Percentiles rank a stretch among this genome's conserved stretches.
These are phyloP conservation scores for Macrophomina pseudophaseolina DNA, from an alignment of 2,329 filamentous ascomycete genomes.

Conservation along the genomic window DNA sequence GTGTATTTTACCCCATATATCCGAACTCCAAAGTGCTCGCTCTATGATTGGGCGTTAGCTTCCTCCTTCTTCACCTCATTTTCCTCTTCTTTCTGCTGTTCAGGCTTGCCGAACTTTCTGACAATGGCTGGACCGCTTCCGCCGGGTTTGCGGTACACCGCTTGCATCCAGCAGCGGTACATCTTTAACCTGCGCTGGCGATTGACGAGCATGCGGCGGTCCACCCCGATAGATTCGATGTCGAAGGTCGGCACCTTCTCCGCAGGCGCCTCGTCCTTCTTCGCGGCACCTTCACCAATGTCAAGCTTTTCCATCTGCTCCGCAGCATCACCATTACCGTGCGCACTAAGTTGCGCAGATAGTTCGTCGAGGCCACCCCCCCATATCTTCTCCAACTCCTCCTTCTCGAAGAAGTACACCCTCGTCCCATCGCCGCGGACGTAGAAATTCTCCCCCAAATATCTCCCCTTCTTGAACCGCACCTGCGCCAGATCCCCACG, in stretches of 20 bases:
- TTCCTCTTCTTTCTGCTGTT: neutral
- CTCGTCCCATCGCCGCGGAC: constrained; percentile 92
- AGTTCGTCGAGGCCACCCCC: constrained; percentile 45
- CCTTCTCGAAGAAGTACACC: constrained; percentile 95
- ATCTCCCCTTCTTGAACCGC: constrained; percentile 92
- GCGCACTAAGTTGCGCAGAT: neutral
- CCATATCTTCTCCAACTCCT: constrained; percentile 84
- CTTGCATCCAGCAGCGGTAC: constrained; percentile 97
- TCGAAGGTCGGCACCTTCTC: constrained; percentile 58
- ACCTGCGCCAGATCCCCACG: constrained; percentile 95
- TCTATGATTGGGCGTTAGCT: neutral
- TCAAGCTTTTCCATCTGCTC: constrained; percentile 31
- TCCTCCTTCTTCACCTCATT: neutral
- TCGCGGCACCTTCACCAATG: constrained; percentile 11
- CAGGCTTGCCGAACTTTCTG: neutral
- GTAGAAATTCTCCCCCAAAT: constrained; percentile 96
- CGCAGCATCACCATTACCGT: constrained; percentile 30
- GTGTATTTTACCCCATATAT: neutral
- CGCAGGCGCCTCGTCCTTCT: constrained; percentile 19
- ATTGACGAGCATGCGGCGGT: constrained; percentile 90
- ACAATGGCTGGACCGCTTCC: constrained; percentile 1
- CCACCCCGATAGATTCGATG: constrained; percentile 78
- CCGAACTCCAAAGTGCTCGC: neutral
- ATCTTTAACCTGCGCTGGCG: constrained; percentile 90
- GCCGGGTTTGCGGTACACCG: constrained; percentile 71